Evolutionary conservation across 257 asterid genomes (phyloP), one percentile per base, ranked within the genome.

Genomic region (Nicotiana otophora): DNA sequence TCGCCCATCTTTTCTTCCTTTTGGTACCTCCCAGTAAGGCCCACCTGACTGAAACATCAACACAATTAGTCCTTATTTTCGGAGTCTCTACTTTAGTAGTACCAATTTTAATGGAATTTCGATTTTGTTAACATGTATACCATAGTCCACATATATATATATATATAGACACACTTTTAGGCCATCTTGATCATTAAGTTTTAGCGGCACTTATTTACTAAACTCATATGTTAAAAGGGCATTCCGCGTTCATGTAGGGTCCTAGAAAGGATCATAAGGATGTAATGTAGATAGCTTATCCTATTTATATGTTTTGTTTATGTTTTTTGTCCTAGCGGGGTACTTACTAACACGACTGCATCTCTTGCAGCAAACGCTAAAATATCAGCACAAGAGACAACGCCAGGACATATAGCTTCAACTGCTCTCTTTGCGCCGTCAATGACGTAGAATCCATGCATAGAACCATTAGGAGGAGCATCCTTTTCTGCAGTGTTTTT

Each of bases 291-390:
- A 51, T 1, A 3, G 5, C 5, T 51, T 51, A 10, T 4, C 10
- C 3, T 57, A 57, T 57, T 53, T 53, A 53, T 14, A 53, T 57
- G 62, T 2, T 57, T 57, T 57, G n/a, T 0, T 5, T 5, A 42
- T 17, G 23, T 57, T 20, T 0, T 57, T 15, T 34, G 26, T 9
- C 26, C 20, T 30, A 4, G 10, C 34, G 28, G 61, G 33, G 34
- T 66, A 60, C 89, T 87, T 86, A 92, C 97, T 14, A 90, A 90
- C 34, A 86, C 97, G 34, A 92, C 92, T 2, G 93, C 90, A 81
- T 94, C 98, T 86, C 97, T 90, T n/a, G 96, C 95, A 78, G 98
- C 96, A 3, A 89, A 86, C 20, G 97, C 98, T 81, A 94, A 82
- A 66, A 92, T 92, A 84, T 94, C 96, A 60, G 97, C 97, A 6